Conservation (phyloP, 2,329 filamentous ascomycete genomes). For the Paecilomyces variotii region DNA sequence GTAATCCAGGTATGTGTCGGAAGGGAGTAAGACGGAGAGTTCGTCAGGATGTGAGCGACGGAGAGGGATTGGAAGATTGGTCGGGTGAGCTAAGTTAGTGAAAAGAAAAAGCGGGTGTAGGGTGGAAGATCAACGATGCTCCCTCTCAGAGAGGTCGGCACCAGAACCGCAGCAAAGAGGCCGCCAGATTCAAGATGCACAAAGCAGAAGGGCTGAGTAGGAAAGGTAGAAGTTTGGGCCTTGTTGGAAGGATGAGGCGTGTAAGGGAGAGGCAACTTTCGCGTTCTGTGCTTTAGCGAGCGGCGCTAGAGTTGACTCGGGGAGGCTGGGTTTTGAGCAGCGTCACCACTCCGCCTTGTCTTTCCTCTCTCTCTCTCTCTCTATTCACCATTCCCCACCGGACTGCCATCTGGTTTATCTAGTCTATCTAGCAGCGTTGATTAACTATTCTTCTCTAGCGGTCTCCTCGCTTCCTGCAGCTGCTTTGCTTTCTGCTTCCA, state of each 20-base stretch:
- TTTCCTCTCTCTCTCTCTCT: constrained; percentile 10
- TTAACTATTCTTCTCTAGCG: not conserved
- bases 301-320: constrained; percentile 12
- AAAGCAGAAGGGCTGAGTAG: constrained; percentile 8
- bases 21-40: constrained; percentile 16
- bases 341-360: not conserved
- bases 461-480: constrained; percentile 3
- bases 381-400: constrained; percentile 7
- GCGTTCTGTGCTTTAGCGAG: constrained; percentile 22
- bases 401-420: constrained; percentile 1
- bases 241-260: constrained; percentile 9
- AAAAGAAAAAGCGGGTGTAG: constrained; percentile 19
- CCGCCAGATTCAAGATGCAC: constrained; percentile 17
- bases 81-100: constrained; percentile 18
- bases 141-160: constrained; percentile 32
- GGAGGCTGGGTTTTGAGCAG: constrained; percentile 3
- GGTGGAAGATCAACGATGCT: constrained; percentile 26
- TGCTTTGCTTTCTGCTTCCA: not conserved
- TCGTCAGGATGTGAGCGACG: constrained; percentile 17
- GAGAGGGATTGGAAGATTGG: constrained; percentile 19
- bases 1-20: constrained; percentile 18
- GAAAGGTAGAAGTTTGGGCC: constrained; percentile 10
- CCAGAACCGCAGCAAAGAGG: constrained; percentile 26
- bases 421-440: too few relatives aligned
- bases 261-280: constrained; percentile 11